These are phyloP conservation scores for Eucalyptus lansdowneana DNA, from an alignment of 345 rosid genomes.

Conservation along the genomic window DNA sequence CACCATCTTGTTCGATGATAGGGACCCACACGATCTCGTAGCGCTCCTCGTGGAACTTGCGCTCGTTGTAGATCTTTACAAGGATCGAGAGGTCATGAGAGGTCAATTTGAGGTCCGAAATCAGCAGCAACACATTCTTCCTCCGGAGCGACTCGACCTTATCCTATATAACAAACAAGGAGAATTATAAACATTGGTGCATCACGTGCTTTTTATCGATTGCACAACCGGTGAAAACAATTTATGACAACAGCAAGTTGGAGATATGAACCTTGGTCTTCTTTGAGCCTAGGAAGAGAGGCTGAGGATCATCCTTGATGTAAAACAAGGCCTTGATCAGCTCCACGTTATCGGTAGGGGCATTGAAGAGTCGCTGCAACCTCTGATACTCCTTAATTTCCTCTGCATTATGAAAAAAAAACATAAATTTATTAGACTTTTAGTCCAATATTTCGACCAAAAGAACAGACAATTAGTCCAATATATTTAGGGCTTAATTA, in stretches of 20 bases:
- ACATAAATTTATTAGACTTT: background rate
- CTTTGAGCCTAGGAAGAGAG: conserved; percentile 19
- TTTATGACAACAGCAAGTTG: background rate
- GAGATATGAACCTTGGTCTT: conserved; percentile 12
- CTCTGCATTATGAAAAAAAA: background rate
- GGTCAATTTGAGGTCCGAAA: conserved; percentile 10
- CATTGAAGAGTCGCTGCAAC: conserved; percentile 7
- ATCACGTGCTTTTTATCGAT: background rate
- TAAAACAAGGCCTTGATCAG: conserved; percentile 23
- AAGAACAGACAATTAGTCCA: background rate
- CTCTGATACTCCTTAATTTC: conserved; percentile 19
- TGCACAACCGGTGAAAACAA: background rate
- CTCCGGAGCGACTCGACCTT: conserved; percentile 9
- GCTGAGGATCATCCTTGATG: conserved; percentile 24
- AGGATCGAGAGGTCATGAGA: conserved; percentile 3
- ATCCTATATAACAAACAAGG: background rate
- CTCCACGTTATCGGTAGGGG: conserved; percentile 21
- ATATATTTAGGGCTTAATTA: background rate
- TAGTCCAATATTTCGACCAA: background rate
- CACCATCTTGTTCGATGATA: background rate
- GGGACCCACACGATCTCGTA: conserved; percentile 22
- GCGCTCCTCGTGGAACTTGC: background rate
- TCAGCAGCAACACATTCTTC: conserved; percentile 9
- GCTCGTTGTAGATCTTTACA: conserved; percentile 5
- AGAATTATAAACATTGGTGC: background rate